phyloP scores from a whole-genome alignment of 352 stramenopile species.

The Phytophthora pseudosyringae region DNA sequence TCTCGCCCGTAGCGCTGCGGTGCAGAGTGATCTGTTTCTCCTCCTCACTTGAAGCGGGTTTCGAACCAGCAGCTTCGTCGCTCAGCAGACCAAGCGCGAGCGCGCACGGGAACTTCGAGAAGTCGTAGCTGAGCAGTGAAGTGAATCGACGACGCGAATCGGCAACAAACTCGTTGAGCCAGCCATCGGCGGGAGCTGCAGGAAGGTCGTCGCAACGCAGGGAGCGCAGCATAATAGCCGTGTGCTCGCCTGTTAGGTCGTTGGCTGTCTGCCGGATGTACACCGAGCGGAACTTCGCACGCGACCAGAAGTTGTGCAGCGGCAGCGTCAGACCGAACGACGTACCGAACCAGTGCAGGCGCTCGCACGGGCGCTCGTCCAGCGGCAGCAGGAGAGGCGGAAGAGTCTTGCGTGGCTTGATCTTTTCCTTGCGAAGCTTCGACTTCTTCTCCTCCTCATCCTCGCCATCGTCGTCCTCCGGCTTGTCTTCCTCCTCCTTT shows the following conservation, averaged over 20 bases:
- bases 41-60: conserved; percentile 13
- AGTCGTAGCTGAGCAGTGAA: conserved; percentile 94
- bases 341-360: conserved; percentile 98
- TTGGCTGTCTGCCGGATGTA: conserved; percentile 99
- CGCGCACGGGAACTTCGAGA: conserved; percentile 91
- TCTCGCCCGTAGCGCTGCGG: conserved; percentile 78
- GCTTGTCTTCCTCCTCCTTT: conserved; percentile 39
- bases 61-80: conserved; percentile 44
- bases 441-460: conserved; percentile 60
- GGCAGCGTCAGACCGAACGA: conserved; percentile 97
- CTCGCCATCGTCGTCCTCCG: conserved; percentile 40
- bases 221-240: conserved; percentile 91
- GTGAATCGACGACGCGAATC: conserved; percentile 96
- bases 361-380: conserved; percentile 93
- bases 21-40: conserved; percentile 45
- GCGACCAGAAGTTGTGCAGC: conserved; percentile 98
- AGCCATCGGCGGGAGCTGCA: conserved; percentile 84
- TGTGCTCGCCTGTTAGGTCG: conserved; percentile 99
- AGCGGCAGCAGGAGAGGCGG: conserved; percentile 96
- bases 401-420: conserved; percentile 97
- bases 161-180: conserved; percentile 94
- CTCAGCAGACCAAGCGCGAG: conserved; percentile 93
- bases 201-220: conserved; percentile 81
- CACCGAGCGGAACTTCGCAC: conserved; percentile 93
- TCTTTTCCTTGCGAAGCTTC: conserved; percentile 81